A percentile compares a stretch with the other conserved stretches of the same genome.
phyloP scores from a whole-genome alignment of 2,329 filamentous ascomycete genomes.

The Ophiostoma sp. region DNA sequence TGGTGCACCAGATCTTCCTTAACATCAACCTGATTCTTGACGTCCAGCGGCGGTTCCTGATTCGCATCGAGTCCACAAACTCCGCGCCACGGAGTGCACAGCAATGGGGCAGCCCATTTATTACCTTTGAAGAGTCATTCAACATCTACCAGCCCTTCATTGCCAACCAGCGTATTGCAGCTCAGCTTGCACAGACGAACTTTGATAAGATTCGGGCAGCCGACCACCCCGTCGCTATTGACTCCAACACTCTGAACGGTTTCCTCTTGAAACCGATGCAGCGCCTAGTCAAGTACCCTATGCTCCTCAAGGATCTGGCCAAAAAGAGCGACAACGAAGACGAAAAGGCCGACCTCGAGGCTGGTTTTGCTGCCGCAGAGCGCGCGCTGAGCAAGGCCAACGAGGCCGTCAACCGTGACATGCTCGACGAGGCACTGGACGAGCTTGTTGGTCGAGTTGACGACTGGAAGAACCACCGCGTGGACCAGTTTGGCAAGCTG shows the following conservation, averaged over 20 bases:
- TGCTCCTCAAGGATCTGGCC: constrained; percentile 78
- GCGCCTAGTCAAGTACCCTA: constrained; percentile 85
- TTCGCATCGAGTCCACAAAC: constrained; percentile 92
- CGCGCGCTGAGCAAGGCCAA: constrained; percentile 80
- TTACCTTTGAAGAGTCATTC: constrained; percentile 78
- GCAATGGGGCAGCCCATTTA: constrained; percentile 92
- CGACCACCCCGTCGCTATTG: constrained; percentile 73
- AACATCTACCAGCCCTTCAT: constrained; percentile 96
- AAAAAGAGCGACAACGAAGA: constrained; percentile 76
- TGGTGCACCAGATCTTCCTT: constrained; percentile 89
- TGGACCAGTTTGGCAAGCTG: constrained; percentile 86
- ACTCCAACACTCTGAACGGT: constrained; percentile 80
- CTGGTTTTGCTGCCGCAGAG: constrained; percentile 75
- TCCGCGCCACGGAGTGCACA: constrained; percentile 70
- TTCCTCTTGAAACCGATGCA: constrained; percentile 97
- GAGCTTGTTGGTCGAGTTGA: constrained; percentile 81
- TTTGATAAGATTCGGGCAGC: constrained; percentile 81
- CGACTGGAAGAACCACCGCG: constrained; percentile 91
- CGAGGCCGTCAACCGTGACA: constrained; percentile 81
- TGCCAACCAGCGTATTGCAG: constrained; percentile 88
- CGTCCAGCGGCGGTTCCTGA: constrained; percentile 90
- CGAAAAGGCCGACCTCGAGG: constrained; percentile 64
- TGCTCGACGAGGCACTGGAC: constrained; percentile 74
- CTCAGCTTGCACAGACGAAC: constrained; percentile 72
- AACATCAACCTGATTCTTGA: constrained; percentile 94